A percentile compares a stretch with the other conserved stretches of the same genome.
These are phyloP conservation scores for Pseudogymnoascus sp. DNA, from an alignment of 2,329 filamentous ascomycete genomes.

Conservation along the genomic window DNA sequence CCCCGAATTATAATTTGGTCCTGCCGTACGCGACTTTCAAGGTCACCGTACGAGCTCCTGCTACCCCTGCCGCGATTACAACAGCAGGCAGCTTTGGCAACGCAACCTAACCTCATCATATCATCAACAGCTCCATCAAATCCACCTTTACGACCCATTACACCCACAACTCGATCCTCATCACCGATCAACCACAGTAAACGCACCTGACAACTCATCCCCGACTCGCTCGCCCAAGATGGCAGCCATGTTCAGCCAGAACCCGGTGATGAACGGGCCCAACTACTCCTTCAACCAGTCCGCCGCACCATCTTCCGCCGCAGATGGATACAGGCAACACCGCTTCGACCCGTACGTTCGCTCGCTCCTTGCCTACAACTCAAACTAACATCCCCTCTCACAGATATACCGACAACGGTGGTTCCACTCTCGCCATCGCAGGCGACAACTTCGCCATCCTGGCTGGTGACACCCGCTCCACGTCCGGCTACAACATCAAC, in stretches of 20 bases:
- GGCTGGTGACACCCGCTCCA: slow-evolving; percentile 93
- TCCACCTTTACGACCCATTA: not conserved
- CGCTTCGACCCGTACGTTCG: slow-evolving; percentile 75
- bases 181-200: not conserved
- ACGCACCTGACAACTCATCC: not conserved
- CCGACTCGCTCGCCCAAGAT: slow-evolving; percentile 33
- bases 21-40: not conserved
- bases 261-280: slow-evolving; percentile 59
- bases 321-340: slow-evolving; percentile 59
- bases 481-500: slow-evolving; percentile 98
- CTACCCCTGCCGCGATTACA: slow-evolving; percentile 7
- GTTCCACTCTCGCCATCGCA: slow-evolving; percentile 89
- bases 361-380: not conserved
- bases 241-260: slow-evolving; percentile 63
- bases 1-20: slow-evolving; percentile 2
- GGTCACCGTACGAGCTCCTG: slow-evolving; percentile 3
- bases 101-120: slow-evolving; percentile 10
- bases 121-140: slow-evolving; percentile 2
- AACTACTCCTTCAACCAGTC: slow-evolving; percentile 61
- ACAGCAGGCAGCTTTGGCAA: slow-evolving; percentile 8
- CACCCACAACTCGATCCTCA: slow-evolving; percentile 10
- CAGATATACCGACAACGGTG: slow-evolving; percentile 96
- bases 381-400: slow-evolving; percentile 8
- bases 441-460: slow-evolving; percentile 93
- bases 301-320: slow-evolving; percentile 41